Evolutionary conservation across 768 basidiomycete species (phyloP), one percentile per base, ranked within the genome.

Genomic region (Russula brevipes): DNA sequence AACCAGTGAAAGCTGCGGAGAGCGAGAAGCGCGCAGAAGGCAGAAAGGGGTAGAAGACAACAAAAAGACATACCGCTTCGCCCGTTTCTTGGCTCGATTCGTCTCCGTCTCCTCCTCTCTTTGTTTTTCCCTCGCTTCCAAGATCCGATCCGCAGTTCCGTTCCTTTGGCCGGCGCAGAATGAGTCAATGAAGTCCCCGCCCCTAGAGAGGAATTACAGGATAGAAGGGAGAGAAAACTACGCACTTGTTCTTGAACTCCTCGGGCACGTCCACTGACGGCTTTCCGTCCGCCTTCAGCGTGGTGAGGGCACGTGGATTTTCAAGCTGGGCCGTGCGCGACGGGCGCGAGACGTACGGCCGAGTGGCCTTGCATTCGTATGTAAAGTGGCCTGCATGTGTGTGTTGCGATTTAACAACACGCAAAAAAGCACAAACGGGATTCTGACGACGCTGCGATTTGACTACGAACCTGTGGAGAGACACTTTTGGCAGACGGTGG

Each of bases 261-360:
- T 94, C 93, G 4, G 94, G 94, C 11, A 94, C 83, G 65, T 92
- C 90, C 0, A 91, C 86, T 17, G 84, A 85, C 4, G 92, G 91
- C 68, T 86, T 85, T 10, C 87, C 87, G 8, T 86, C 83, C 0
- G 79, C 77, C 73, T 83, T 87, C 44, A 88, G 73, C 73, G 90
- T 90, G 4, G 85, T 81, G 8, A 88, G 75, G 2, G 84, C 54
- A 30, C 75, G 78, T 3, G 92, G 92, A 59, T 91, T 90, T 69
- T 93, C 88, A 16, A 98, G 82, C 73, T 87, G 85, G 69, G 94
- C 83, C 2, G 91, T 91, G 46, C 94, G 83, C 41, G 92, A 94
- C 2, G 94, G 94, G n/a, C 95, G 82, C 11, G 91, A 84, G 45
- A 92, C 79, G 72, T 97, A 98, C 31, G 92, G 90, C 2, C 89